These are phyloP conservation scores for Tuber microsphaerosporum DNA, from an alignment of 495 filamentous ascomycete species.

Conservation along the genomic window DNA sequence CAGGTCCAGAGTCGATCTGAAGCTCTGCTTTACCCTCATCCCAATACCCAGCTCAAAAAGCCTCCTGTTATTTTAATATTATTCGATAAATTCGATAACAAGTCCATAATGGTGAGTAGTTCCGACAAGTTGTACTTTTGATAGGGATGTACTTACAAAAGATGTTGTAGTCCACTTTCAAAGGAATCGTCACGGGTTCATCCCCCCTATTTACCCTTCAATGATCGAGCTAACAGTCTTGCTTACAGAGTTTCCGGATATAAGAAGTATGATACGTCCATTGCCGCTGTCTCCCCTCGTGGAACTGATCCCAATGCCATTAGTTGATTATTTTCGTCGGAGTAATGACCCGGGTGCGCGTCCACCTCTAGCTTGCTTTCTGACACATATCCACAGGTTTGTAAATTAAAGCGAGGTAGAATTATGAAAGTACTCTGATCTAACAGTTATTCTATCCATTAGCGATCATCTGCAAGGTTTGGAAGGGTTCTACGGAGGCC, in stretches of 20 bases:
- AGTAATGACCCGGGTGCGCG: slow-evolving; percentile 46
- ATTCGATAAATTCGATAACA: background rate
- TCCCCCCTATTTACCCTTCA: slow-evolving; percentile 22
- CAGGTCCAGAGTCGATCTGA: background rate
- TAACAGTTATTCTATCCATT: background rate
- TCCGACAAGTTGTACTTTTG: background rate
- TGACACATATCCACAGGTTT: slow-evolving; percentile 73
- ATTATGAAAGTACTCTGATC: background rate
- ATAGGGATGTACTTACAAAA: slow-evolving; percentile 5
- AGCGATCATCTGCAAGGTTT: slow-evolving; percentile 83
- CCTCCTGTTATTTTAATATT: background rate
- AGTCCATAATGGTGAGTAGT: background rate
- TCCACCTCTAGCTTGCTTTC: slow-evolving; percentile 74
- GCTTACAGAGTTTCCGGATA: slow-evolving; percentile 60
- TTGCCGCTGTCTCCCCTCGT: slow-evolving; percentile 4
- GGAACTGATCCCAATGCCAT: slow-evolving; percentile 8
- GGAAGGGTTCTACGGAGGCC: slow-evolving; percentile 46
- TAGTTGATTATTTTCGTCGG: slow-evolving; percentile 80
- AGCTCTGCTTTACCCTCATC: background rate
- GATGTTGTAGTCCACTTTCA: slow-evolving; percentile 64
- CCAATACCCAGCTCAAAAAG: background rate
- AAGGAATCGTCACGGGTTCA: slow-evolving; percentile 54
- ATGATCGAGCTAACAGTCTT: slow-evolving; percentile 11
- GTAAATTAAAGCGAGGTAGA: background rate
- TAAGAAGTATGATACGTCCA: slow-evolving; percentile 48